A percentile compares a stretch with the other conserved stretches of the same genome.
Evolutionary conservation across 106 monocot genomes (phyloP).

Genomic region (Dactylorhiza incarnata): DNA sequence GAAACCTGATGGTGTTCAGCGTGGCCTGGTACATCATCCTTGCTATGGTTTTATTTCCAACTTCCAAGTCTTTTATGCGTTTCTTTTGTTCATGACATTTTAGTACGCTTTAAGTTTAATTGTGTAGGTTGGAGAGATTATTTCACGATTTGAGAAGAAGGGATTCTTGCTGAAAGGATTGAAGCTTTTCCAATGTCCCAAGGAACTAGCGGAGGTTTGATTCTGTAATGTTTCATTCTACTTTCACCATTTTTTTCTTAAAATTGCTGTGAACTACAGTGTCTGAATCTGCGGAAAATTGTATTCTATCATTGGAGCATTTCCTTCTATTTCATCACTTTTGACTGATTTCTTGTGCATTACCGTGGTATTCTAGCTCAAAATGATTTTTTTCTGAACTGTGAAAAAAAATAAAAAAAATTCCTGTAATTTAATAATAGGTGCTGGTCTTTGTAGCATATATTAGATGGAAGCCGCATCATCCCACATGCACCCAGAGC

Average conservation of each 20-base stretch:
- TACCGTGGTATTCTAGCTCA: no score
- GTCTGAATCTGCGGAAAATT: no score
- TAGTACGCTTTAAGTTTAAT: background rate
- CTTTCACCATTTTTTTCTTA: background rate
- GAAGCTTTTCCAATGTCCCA: conserved; percentile 87
- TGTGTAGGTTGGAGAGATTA: conserved; percentile 87
- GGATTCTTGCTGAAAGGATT: conserved; percentile 91
- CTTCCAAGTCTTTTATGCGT: background rate
- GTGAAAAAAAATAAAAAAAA: no score
- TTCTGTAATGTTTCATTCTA: background rate
- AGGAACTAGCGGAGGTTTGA: conserved; percentile 91
- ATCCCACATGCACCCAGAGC: no score
- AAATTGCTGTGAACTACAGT: no score
- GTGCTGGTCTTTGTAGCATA: no score
- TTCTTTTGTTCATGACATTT: conserved; percentile 1
- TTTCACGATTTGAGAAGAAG: conserved; percentile 95
- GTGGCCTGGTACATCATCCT: conserved; percentile 51
- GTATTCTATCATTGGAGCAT: no score
- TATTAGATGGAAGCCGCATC: no score
- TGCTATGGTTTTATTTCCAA: background rate
- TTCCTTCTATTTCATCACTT: no score
- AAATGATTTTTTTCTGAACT: no score
- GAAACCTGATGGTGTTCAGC: conserved; percentile 86
- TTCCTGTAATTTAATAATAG: no score
- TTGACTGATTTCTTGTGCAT: no score